Conservation (phyloP, 2,329 filamentous ascomycete species). For the Orbilia brochopaga region DNA sequence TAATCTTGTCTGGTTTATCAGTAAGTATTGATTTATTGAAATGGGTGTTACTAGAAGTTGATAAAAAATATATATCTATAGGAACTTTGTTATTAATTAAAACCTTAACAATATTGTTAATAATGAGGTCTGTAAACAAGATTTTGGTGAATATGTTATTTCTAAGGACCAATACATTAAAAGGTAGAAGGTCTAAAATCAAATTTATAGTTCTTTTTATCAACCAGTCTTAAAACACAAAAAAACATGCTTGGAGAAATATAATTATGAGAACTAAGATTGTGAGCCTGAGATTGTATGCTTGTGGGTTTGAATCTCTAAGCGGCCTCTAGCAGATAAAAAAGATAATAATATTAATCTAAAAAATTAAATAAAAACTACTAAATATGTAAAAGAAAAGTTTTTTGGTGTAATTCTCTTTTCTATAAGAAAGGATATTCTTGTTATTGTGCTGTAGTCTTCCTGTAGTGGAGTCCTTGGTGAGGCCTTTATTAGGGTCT, state of each 20-base stretch:
- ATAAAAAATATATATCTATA: constrained; percentile 83
- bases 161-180: constrained; percentile 66
- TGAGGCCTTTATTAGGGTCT: constrained; percentile 57
- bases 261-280: constrained; percentile 62
- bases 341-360: constrained; percentile 62
- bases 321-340: constrained; percentile 63
- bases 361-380: constrained; percentile 62
- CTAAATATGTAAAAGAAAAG: constrained; percentile 61
- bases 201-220: constrained; percentile 62
- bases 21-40: constrained; percentile 92
- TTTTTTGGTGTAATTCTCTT: constrained; percentile 60
- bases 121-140: constrained; percentile 79
- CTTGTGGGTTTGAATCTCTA: constrained; percentile 59
- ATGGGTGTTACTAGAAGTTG: constrained; percentile 78
- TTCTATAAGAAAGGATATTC: constrained; percentile 59
- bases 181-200: constrained; percentile 61
- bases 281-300: constrained; percentile 61
- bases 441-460: constrained; percentile 59
- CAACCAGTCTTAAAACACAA: constrained; percentile 62
- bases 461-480: constrained; percentile 56
- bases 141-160: constrained; percentile 77
- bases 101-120: constrained; percentile 85
- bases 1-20: constrained; percentile 86
- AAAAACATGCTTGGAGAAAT: constrained; percentile 61
- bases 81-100: constrained; percentile 89